Percentiles rank a stretch among this genome's conserved stretches.
Evolutionary conservation across 176 grass and related monocot species (phyloP).

Genomic region (Ensete glaucum): DNA sequence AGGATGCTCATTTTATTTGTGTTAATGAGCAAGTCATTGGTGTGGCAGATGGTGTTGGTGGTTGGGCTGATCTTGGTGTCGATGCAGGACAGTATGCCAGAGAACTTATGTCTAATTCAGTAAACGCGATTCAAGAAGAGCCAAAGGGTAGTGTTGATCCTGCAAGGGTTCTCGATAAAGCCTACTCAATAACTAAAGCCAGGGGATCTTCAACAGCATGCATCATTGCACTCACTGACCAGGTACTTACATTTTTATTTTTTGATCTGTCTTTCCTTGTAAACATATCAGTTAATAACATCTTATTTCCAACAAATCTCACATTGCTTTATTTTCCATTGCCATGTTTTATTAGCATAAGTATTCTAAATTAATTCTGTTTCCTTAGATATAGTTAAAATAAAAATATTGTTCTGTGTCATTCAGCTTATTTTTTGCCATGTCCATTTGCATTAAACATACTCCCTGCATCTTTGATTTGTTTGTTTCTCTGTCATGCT

Average conservation of each 20-base stretch:
- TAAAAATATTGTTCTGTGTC: too few relatives aligned
- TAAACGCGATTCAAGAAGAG: conserved; percentile 67
- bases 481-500: background rate
- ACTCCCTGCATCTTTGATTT: background rate
- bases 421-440: too few relatives aligned
- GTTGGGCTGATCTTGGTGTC: conserved; percentile 86
- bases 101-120: conserved; percentile 85
- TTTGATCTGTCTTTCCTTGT: background rate
- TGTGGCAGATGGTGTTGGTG: conserved; percentile 94
- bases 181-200: conserved; percentile 82
- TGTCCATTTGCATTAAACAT: background rate
- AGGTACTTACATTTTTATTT: conserved; percentile 32
- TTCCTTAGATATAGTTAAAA: too few relatives aligned
- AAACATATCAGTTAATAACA: background rate
- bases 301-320: background rate
- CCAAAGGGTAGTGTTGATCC: conserved; percentile 73
- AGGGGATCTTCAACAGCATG: conserved; percentile 95
- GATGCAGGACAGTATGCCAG: conserved; percentile 86
- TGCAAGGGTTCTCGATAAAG: conserved; percentile 76
- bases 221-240: conserved; percentile 79
- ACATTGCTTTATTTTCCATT: too few relatives aligned
- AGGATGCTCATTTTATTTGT: conserved; percentile 96
- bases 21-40: conserved; percentile 63
- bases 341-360: too few relatives aligned
- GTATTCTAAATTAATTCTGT: too few relatives aligned